Base-by-base conservation (phyloP, 305 asterid genomes). In the Rubia occidens region DNA sequence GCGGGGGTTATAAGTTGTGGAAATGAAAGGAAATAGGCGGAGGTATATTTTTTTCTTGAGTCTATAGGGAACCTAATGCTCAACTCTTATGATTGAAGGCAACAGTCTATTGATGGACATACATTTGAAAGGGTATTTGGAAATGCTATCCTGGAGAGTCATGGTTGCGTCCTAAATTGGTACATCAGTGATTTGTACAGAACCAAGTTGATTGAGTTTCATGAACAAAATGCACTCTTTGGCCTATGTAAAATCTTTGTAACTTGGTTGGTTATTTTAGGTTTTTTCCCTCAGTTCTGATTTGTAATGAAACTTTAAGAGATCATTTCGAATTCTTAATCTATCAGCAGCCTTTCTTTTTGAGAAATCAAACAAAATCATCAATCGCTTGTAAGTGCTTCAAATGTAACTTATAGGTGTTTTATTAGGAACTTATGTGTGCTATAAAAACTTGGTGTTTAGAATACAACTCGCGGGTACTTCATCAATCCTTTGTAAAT, bases 1-100 rank as follows among this genome's bases (percentile, higher is more conserved):
- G 37, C 4, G 37, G 37, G 37, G 37, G 37, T 2, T 1, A 3
- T 1, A 3, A 3, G 2, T 32, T 3, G 37, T 1, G 2, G 2
- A 0, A 1, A 32, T 2, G 2, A 1, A 3, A 1, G 37, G 37
- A 32, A 32, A 32, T 1, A 4, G 37, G 37, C 37, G 37, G 37
- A 4, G 37, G 37, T 26, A 65, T 67, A 56, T 3, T 72, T 42
- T 47, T 68, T 24, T 32, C 42, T 24, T 53, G 9, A 24, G 59
- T n/a, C 66, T 18, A 45, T 68, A n/a, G 40, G 71, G 51, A 32
- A 65, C 75, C 44, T 39, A 42, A 51, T 54, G 26, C 66, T 42
- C 37, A 44, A 54, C 51, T 29, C 15, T 43, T 39, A 9, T 44
- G 24, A 18, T 8, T 58, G 26, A 29, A 18, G 18, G 37, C 47